Evolutionary conservation across 139 green algal genomes (phyloP).

Genomic region (Astrephomene gubernaculifera): DNA sequence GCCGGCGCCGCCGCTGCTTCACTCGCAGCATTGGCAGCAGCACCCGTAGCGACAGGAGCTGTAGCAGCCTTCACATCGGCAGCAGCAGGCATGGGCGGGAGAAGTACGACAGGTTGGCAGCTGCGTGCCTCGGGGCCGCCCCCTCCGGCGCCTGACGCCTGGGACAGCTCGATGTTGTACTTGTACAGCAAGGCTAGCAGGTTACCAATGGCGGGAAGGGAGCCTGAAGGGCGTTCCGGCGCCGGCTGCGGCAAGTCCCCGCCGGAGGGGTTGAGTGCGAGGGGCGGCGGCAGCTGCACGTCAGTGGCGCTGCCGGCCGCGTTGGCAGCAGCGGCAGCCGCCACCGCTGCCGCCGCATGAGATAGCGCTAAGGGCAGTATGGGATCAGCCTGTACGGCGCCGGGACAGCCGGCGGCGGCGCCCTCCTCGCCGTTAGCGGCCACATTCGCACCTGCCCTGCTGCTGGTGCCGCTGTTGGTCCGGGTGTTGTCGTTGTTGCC

Average conservation of each 20-base stretch:
- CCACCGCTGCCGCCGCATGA: neutral
- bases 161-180: slow-evolving; percentile 2
- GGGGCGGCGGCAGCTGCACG: neutral
- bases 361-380: no score
- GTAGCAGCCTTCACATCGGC: neutral
- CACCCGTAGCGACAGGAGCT: no score
- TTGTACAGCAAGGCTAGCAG: slow-evolving; percentile 6
- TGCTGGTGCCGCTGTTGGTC: no score
- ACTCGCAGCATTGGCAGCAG: no score
- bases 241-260: neutral
- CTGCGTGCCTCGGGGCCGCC: neutral
- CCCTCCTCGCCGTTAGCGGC: no score
- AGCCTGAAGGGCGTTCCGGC: no score
- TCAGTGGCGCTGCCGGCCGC: neutral
- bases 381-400: no score
- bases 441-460: no score
- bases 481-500: no score
- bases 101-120: neutral
- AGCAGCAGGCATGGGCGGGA: no score
- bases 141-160: neutral
- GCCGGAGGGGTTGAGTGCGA: neutral
- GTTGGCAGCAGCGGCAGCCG: neutral
- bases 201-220: no score
- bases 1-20: neutral
- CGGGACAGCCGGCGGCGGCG: no score